These are phyloP conservation scores for Rhizophora apiculata DNA, from an alignment of 345 rosid genomes.

Conservation along the genomic window DNA sequence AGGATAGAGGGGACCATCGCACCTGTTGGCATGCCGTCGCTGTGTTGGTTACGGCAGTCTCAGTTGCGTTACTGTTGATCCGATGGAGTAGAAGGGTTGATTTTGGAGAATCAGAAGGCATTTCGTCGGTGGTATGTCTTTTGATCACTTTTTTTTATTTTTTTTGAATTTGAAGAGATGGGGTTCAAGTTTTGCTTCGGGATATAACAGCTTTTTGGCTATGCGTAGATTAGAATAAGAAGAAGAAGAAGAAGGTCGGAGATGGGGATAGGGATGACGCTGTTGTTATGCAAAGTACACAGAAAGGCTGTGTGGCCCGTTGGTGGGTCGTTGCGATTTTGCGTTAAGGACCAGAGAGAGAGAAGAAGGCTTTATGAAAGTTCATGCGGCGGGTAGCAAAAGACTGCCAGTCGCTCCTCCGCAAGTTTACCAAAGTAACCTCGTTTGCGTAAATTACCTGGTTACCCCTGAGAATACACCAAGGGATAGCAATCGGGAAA, in stretches of 20 bases:
- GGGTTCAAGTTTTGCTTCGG: not conserved
- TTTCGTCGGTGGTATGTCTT: not conserved
- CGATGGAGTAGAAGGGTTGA: slow-evolving; percentile 31
- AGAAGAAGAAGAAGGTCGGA: not conserved
- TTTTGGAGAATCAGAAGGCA: slow-evolving; percentile 29
- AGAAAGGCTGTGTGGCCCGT: not conserved
- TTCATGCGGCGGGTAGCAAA: slow-evolving; percentile 12
- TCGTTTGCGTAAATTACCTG: not conserved
- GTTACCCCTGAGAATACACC: no score
- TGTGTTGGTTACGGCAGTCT: slow-evolving; percentile 5
- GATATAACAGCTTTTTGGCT: not conserved
- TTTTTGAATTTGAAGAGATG: not conserved
- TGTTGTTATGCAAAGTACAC: not conserved
- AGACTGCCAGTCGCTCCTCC: not conserved
- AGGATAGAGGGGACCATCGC: slow-evolving; percentile 27
- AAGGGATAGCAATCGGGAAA: no score
- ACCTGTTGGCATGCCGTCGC: slow-evolving; percentile 8
- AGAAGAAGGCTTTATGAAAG: no score
- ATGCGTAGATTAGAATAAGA: not conserved
- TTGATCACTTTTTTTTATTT: not conserved
- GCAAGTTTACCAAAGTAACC: slow-evolving; percentile 13
- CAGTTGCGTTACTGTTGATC: slow-evolving; percentile 18
- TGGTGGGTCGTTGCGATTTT: no score
- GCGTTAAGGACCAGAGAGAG: no score
- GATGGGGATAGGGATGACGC: not conserved